A percentile compares a stretch with the other conserved stretches of the same genome.
These are phyloP conservation scores for Dryas alaskensis DNA, from an alignment of 306 rosid species.

Conservation along the genomic window DNA sequence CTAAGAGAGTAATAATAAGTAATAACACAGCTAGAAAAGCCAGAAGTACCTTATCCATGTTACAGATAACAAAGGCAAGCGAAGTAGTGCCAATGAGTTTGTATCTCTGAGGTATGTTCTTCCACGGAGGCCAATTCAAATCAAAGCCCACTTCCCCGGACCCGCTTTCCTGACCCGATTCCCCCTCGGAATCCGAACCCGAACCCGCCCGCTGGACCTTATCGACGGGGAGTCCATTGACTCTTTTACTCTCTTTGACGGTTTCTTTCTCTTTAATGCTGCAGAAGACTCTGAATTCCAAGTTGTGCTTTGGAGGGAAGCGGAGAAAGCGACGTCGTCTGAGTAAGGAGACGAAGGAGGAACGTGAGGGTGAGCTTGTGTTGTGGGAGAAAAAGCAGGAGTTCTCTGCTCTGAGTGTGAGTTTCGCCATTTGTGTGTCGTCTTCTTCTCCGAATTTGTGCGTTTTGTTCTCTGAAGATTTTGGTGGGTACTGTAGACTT, in stretches of 20 bases:
- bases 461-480: background rate
- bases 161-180: constrained; percentile 26
- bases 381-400: constrained; percentile 28
- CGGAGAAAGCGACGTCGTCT: constrained; percentile 36
- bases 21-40: background rate
- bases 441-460: background rate
- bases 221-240: constrained; percentile 39
- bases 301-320: constrained; percentile 30
- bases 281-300: constrained; percentile 34
- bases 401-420: constrained; percentile 43
- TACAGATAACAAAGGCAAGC: constrained; percentile 88
- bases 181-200: constrained; percentile 31
- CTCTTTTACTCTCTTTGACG: constrained; percentile 30
- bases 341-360: constrained; percentile 26
- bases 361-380: constrained; percentile 2
- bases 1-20: background rate
- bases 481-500: background rate
- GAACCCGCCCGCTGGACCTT: constrained; percentile 28
- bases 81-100: constrained; percentile 80
- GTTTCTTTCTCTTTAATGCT: constrained; percentile 44
- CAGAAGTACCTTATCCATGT: constrained; percentile 82
- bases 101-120: constrained; percentile 79
- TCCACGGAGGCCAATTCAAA: constrained; percentile 84
- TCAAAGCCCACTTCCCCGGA: constrained; percentile 23
- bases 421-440: constrained; percentile 46